Percentiles rank a stretch among this genome's conserved stretches.
Evolutionary conservation across 768 basidiomycete species (phyloP).

Genomic region (Exidia glandulosa): DNA sequence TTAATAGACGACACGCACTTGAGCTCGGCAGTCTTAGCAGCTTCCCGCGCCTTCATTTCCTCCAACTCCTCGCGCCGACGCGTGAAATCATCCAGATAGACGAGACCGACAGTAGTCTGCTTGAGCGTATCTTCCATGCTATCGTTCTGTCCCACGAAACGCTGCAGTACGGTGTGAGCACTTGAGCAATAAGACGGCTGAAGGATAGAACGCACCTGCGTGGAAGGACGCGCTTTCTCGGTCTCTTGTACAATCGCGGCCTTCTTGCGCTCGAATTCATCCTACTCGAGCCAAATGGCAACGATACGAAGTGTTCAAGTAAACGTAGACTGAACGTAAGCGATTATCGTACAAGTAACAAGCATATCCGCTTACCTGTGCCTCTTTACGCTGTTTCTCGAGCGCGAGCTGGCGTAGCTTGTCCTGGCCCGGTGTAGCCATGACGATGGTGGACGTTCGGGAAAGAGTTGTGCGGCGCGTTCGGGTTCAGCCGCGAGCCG

Average conservation of each 20-base stretch:
- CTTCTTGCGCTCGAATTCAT: conserved; percentile 75
- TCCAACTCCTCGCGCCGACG: conserved; percentile 80
- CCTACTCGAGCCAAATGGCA: too few species aligned
- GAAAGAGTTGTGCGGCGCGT: too few species aligned
- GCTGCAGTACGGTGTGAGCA: too few species aligned
- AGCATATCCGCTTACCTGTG: too few species aligned
- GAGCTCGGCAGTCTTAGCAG: conserved; percentile 70
- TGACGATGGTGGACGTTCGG: too few species aligned
- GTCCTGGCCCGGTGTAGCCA: too few species aligned
- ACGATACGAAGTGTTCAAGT: too few species aligned
- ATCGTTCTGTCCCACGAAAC: conserved; percentile 91
- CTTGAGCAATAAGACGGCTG: too few species aligned
- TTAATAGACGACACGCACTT: conserved; percentile 55
- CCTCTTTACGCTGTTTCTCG: conserved; percentile 59
- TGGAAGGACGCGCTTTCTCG: conserved; percentile 80
- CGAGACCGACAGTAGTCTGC: conserved; percentile 83
- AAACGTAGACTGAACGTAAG: too few species aligned
- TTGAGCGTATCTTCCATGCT: conserved; percentile 91
- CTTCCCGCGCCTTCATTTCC: conserved; percentile 83
- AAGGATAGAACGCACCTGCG: too few species aligned
- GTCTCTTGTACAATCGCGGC: conserved; percentile 77
- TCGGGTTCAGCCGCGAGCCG: too few species aligned
- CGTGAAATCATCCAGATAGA: conserved; percentile 86
- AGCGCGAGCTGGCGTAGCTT: conserved; percentile 81
- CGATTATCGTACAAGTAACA: too few species aligned